Percentiles rank a stretch among this genome's conserved stretches.
phyloP scores from a whole-genome alignment of 371 early-diverging fungal genomes.

The Apophysomyces ossiformis region DNA sequence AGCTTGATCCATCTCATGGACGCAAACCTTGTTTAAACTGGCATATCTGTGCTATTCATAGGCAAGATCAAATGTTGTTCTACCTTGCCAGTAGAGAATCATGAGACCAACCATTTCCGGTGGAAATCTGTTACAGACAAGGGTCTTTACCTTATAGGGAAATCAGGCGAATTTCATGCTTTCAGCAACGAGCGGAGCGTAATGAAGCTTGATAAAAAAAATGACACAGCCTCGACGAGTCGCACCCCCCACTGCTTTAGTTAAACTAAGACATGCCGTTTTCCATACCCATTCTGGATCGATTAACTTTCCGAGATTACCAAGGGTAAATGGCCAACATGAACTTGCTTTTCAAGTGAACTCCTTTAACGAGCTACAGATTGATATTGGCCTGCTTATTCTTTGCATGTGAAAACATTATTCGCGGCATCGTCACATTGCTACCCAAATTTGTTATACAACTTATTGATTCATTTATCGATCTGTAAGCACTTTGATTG shows the following conservation, averaged over 20 bases:
- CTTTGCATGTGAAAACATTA: conserved; percentile 68
- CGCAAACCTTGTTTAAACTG: too few species aligned
- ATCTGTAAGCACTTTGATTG: conserved; percentile 42
- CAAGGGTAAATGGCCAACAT: conserved; percentile 32
- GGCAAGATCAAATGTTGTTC: too few species aligned
- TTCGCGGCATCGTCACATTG: conserved; percentile 68
- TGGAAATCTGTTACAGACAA: too few species aligned
- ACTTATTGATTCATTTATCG: conserved; percentile 41
- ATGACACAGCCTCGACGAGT: background rate
- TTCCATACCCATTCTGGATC: conserved; percentile 55
- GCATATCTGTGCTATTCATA: too few species aligned
- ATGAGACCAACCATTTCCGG: too few species aligned
- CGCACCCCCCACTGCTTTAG: conserved; percentile 2
- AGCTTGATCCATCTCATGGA: too few species aligned
- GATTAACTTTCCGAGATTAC: conserved; percentile 56
- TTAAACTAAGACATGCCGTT: conserved; percentile 15
- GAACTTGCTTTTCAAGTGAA: background rate
- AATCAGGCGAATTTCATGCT: too few species aligned
- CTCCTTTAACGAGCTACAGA: conserved; percentile 16
- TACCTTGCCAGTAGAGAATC: too few species aligned
- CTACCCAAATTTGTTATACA: conserved; percentile 62
- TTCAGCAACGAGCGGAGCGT: background rate
- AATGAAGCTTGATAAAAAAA: background rate
- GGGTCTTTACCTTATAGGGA: too few species aligned
- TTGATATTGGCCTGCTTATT: conserved; percentile 68